phyloP scores from a whole-genome alignment of 768 basidiomycete genomes.

The Calvatia gigantea region DNA sequence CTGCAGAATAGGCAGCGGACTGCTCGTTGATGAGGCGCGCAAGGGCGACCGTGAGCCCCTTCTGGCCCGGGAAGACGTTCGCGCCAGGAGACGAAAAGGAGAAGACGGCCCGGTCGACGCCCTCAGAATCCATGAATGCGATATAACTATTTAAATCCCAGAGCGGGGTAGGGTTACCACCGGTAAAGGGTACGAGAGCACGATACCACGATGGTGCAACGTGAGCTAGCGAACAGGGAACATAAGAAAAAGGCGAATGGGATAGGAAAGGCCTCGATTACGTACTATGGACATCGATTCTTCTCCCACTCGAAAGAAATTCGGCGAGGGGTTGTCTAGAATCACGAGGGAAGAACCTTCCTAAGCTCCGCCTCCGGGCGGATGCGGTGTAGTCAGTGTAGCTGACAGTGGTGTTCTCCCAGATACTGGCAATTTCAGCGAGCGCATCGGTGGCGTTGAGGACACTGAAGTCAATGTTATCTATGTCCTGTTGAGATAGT shows the following conservation, averaged over 20 bases:
- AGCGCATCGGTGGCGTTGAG: constrained; percentile 21
- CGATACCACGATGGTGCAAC: constrained; percentile 31
- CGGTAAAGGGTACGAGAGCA: constrained; percentile 23
- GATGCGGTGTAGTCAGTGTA: constrained; percentile 9
- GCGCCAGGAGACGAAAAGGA: constrained; percentile 31
- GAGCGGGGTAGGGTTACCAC: constrained; percentile 26
- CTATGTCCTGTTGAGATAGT: constrained; percentile 15
- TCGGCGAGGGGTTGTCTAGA: not conserved
- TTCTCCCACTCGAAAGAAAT: constrained; percentile 7
- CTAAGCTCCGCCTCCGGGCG: constrained; percentile 11
- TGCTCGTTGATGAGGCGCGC: constrained; percentile 35
- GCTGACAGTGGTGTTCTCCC: constrained; percentile 7
- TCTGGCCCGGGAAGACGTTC: constrained; percentile 27
- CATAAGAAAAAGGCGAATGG: not conserved
- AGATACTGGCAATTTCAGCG: constrained; percentile 21
- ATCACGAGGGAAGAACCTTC: not conserved
- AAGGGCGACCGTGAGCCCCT: constrained; percentile 26
- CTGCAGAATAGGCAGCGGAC: constrained; percentile 27
- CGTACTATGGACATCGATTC: constrained; percentile 30
- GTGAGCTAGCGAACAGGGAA: constrained; percentile 22
- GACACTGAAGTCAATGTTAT: constrained; percentile 27
- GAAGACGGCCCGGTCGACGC: constrained; percentile 26
- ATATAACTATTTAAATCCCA: constrained; percentile 27
- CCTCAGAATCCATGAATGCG: constrained; percentile 29
- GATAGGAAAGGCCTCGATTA: not conserved